Conservation (phyloP, 768 basidiomycete genomes). For the Leccinum olivaceopallidum region DNA sequence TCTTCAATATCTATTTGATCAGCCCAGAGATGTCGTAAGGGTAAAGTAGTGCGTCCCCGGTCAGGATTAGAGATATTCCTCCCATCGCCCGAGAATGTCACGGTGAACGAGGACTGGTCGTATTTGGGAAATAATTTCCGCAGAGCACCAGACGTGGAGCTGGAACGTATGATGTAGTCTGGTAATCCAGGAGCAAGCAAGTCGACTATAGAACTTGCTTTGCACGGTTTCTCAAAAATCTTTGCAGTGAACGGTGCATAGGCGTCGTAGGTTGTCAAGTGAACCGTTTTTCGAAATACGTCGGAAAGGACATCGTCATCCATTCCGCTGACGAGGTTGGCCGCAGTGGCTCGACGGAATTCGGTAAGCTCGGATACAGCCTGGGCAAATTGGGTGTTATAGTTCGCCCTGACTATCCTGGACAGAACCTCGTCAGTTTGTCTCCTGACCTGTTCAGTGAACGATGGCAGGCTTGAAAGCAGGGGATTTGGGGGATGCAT, state of each 20-base stretch:
- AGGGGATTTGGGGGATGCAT: no score
- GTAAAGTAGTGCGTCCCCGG: not conserved
- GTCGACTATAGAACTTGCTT: not conserved
- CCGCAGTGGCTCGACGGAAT: no score
- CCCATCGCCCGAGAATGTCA: not conserved
- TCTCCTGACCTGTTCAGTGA: no score
- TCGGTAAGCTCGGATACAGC: no score
- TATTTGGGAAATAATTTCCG: not conserved
- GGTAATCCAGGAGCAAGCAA: not conserved
- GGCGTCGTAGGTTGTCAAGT: no score
- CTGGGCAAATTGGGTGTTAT: no score
- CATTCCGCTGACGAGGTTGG: no score
- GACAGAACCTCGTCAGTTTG: no score
- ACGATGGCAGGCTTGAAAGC: no score
- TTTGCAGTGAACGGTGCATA: not conserved
- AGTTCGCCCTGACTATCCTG: no score
- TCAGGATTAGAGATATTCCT: not conserved
- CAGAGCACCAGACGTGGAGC: not conserved
- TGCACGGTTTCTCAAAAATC: not conserved
- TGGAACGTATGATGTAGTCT: not conserved
- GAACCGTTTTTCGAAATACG: no score
- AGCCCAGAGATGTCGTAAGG: not conserved
- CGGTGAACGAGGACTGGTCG: not conserved
- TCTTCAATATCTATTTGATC: not conserved
- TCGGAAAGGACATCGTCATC: no score